These are phyloP conservation scores for Fomitopsis pinicola DNA, from an alignment of 1,284 basidiomycete genomes.

Conservation along the genomic window DNA sequence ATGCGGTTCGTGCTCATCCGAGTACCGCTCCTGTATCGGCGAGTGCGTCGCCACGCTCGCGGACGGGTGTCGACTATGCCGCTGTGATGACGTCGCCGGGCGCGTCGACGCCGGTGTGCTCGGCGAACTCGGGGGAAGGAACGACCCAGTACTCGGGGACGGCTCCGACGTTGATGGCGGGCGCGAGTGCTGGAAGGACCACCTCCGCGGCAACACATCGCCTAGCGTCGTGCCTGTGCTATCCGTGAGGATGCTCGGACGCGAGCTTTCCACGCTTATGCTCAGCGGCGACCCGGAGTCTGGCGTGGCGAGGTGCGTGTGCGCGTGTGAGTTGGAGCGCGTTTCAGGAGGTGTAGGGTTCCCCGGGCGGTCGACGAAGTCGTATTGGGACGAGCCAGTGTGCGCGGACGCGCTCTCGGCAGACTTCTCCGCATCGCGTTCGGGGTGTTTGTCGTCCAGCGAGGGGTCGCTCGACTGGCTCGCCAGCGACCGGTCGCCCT, in stretches of 20 bases:
- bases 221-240: conserved; percentile 37
- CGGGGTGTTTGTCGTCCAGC: conserved; percentile 14
- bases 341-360: conserved; percentile 43
- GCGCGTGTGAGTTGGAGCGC: conserved; percentile 21
- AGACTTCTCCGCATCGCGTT: conserved; percentile 25
- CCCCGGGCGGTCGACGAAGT: conserved; percentile 33
- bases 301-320: conserved; percentile 6
- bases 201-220: conserved; percentile 38
- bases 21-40: conserved; percentile 5
- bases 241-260: conserved; percentile 40
- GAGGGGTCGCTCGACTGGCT: conserved; percentile 17
- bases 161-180: conserved; percentile 31
- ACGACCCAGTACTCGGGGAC: conserved; percentile 17
- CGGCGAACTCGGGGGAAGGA: conserved; percentile 12
- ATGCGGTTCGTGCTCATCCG: background rate
- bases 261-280: conserved; percentile 36
- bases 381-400: conserved; percentile 17
- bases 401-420: conserved; percentile 14
- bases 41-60: background rate
- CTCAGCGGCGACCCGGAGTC: background rate
- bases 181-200: conserved; percentile 39
- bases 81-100: conserved; percentile 3
- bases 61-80: conserved; percentile 10
- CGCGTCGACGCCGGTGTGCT: conserved; percentile 14
- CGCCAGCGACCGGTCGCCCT: conserved; percentile 18